Conservation (phyloP, 176 grass and related monocot genomes). For the Triticum turgidum region DNA sequence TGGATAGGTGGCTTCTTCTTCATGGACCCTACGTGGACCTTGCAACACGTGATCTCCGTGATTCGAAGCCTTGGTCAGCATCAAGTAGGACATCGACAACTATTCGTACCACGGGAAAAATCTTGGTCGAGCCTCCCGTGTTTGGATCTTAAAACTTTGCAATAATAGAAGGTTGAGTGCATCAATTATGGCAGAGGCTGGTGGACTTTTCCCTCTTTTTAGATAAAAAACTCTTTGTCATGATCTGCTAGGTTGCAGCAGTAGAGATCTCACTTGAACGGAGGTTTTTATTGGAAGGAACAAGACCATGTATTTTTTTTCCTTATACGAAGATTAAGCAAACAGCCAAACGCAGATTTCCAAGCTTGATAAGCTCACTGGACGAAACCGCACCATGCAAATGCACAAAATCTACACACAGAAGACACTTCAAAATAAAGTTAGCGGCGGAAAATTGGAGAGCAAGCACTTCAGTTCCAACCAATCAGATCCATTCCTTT, state of each 20-base stretch:
- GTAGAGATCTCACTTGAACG: not conserved
- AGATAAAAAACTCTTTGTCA: not conserved
- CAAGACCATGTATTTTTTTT: not conserved
- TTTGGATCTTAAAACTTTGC: no score
- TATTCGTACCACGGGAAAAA: no score
- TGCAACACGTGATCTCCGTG: no score
- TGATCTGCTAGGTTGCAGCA: not conserved
- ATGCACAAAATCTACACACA: not conserved
- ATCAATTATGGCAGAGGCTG: no score
- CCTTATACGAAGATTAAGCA: not conserved
- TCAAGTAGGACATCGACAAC: no score
- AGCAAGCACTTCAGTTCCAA: not conserved
- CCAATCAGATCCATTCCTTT: slow-evolving; percentile 79
- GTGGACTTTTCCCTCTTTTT: no score
- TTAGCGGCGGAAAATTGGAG: not conserved
- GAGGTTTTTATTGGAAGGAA: not conserved
- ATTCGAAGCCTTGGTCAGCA: no score
- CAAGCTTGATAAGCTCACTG: not conserved
- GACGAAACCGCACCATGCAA: not conserved
- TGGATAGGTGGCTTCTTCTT: no score
- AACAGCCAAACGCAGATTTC: not conserved
- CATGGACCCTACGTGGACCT: no score
- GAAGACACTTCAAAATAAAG: not conserved
- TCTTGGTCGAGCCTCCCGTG: no score
- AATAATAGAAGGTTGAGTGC: no score